Base-by-base conservation (phyloP, 176 grass and related monocot genomes). In the Phoenix roebelenii region DNA sequence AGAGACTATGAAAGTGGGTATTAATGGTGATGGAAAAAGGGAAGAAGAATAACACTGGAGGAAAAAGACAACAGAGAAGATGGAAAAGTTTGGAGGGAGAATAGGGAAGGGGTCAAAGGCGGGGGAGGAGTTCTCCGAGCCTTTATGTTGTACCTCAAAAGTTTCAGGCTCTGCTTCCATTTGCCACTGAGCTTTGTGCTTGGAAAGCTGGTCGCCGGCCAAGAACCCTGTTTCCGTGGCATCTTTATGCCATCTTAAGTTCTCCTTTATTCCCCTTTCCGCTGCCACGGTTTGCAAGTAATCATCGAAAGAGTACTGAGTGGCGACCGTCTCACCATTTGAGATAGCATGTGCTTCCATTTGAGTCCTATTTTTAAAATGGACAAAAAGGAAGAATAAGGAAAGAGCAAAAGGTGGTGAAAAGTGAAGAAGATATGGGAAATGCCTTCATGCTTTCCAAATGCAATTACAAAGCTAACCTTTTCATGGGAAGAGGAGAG, bases 141-240 rank as follows among this genome's bases (percentile, higher is more conserved):
- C 35, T 65, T 82, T 58, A 55, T 68, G 35, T 64, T 82, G 74
- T 91, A 98, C 93, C 93, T 98, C 72, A 72, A 83, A 89, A 67
- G 76, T 55, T 26, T 70, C 78, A 81, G 76, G 85, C 89, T 78
- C 70, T 85, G 81, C 81, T 51, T 76, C 55, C 84, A 68, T 66
- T 68, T 55, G 69, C 24, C 59, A 79, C 70, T 79, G 73, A 79
- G 74, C 15, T 64, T 76, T 83, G 67, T 81, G 67, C 69, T 51
- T 82, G 59, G 82, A 77, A 75, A 75, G 49, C 26, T 71, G 62
- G 55, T 65, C 51, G 68, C 30, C 52, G 56, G 70, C 18, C 29
- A 48, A 63, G 14, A 63, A 28, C 23, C 35, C 50, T 61, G 56
- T 39, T 54, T 49, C n/a, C 24, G 22, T 71, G 61, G 77, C 74